These are phyloP conservation scores for Vitis rupestris DNA, from an alignment of 164 flowering plant species.

Conservation along the genomic window DNA sequence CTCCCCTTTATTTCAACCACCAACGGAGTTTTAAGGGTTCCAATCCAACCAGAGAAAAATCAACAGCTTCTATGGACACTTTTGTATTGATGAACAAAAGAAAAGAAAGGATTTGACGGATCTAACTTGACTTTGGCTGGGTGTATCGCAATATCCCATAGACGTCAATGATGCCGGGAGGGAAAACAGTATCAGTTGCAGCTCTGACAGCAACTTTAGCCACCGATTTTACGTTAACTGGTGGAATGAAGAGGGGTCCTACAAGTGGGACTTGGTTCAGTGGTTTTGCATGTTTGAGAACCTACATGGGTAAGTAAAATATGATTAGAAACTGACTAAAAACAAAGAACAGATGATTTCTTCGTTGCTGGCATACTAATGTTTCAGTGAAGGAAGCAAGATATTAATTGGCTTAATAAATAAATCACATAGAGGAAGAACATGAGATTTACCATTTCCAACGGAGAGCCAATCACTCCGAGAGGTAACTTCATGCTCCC, in stretches of 20 bases:
- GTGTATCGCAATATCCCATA: constrained; percentile 72
- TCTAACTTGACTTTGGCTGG: constrained; percentile 46
- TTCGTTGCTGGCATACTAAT: too few species aligned
- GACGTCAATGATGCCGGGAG: constrained; percentile 87
- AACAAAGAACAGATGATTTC: neutral
- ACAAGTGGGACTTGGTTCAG: constrained; percentile 73
- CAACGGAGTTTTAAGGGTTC: too few species aligned
- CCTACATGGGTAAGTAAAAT: constrained; percentile 35
- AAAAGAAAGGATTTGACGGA: neutral
- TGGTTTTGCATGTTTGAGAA: constrained; percentile 77
- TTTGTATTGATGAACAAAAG: neutral
- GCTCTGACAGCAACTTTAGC: constrained; percentile 89
- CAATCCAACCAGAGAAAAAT: too few species aligned
- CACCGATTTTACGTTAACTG: constrained; percentile 75
- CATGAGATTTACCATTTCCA: constrained; percentile 72
- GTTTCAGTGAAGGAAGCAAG: too few species aligned
- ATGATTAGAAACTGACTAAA: neutral
- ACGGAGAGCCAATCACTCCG: constrained; percentile 78
- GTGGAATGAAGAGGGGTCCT: constrained; percentile 81
- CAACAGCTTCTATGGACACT: neutral
- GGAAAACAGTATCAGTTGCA: constrained; percentile 90
- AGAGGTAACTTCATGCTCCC: constrained; percentile 88
- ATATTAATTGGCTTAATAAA: too few species aligned
- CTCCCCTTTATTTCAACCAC: too few species aligned
- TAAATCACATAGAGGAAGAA: neutral